Conservation (phyloP, 257 asterid species). For the Gentiana straminea region DNA sequence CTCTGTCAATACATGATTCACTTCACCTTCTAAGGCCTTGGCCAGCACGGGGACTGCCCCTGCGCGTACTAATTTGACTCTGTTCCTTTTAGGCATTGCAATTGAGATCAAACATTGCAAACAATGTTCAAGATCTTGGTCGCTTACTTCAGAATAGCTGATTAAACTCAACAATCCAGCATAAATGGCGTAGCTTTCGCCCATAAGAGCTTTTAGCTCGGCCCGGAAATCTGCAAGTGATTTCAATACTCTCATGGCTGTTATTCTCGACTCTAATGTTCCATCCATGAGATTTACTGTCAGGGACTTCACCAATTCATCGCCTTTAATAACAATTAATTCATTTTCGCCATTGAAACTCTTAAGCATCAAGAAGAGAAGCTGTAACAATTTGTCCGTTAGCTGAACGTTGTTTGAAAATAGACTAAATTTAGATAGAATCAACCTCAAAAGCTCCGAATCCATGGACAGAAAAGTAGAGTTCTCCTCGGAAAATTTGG, state of each 20-base stretch:
- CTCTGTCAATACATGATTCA: slow-evolving; percentile 27
- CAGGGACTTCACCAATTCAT: slow-evolving; percentile 7
- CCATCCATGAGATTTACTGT: slow-evolving; percentile 8
- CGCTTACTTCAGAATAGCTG: slow-evolving; percentile 15
- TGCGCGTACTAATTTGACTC: slow-evolving; percentile 29
- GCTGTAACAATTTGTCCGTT: slow-evolving; percentile 11
- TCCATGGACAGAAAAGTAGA: slow-evolving; percentile 19
- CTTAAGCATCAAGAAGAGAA: slow-evolving; percentile 1
- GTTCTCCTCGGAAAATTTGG: slow-evolving; percentile 33
- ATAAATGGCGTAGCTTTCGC: slow-evolving; percentile 37
- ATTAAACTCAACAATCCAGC: slow-evolving; percentile 31
- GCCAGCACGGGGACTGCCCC: slow-evolving; percentile 42
- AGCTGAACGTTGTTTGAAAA: slow-evolving; percentile 6
- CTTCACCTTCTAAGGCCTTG: slow-evolving; percentile 38
- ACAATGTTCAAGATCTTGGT: slow-evolving; percentile 30
- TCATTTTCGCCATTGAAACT: slow-evolving; percentile 3
- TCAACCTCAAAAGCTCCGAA: slow-evolving; percentile 6
- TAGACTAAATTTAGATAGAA: slow-evolving; percentile 1
- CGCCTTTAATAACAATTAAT: background rate
- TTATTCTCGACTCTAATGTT: slow-evolving; percentile 23
- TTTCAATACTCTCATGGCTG: slow-evolving; percentile 26
- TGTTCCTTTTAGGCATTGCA: slow-evolving; percentile 24
- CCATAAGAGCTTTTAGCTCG: slow-evolving; percentile 15
- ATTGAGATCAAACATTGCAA: slow-evolving; percentile 33
- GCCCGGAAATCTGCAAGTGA: slow-evolving; percentile 10